These are phyloP conservation scores for Allium cepa DNA, from an alignment of 106 monocot genomes.

Conservation along the genomic window DNA sequence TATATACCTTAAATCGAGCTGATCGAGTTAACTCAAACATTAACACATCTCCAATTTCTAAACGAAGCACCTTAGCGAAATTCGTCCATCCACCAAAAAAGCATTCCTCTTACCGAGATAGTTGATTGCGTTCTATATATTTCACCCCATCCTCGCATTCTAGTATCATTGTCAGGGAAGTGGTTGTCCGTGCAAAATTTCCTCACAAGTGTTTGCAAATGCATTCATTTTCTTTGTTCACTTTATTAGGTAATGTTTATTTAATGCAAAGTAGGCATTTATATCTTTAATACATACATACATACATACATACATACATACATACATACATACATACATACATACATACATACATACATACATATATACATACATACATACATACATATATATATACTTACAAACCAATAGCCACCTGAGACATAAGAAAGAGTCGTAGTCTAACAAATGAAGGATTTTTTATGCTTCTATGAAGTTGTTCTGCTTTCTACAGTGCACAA, in stretches of 20 bases:
- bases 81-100: not conserved
- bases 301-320: too few relatives aligned
- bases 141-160: not conserved
- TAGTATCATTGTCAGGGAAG: not conserved
- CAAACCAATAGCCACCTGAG: not conserved
- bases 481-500: too few relatives aligned
- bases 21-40: not conserved
- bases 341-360: too few relatives aligned
- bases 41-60: slow-evolving; percentile 8
- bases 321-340: too few relatives aligned
- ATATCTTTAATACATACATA: too few relatives aligned
- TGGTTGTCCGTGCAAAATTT: not conserved
- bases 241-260: too few relatives aligned
- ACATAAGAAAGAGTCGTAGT: slow-evolving; percentile 1
- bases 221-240: too few relatives aligned
- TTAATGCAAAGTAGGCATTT: too few relatives aligned
- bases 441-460: slow-evolving; percentile 1
- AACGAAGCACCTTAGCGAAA: not conserved
- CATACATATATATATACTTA: too few relatives aligned
- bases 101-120: not conserved
- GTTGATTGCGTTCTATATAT: too few relatives aligned
- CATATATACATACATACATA: too few relatives aligned
- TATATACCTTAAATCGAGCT: slow-evolving; percentile 3
- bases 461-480: not conserved
- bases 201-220: too few relatives aligned